A percentile compares a stretch with the other conserved stretches of the same genome.
Evolutionary conservation across 352 stramenopile species (phyloP).

Genomic region (Globisporangium takayamanum): DNA sequence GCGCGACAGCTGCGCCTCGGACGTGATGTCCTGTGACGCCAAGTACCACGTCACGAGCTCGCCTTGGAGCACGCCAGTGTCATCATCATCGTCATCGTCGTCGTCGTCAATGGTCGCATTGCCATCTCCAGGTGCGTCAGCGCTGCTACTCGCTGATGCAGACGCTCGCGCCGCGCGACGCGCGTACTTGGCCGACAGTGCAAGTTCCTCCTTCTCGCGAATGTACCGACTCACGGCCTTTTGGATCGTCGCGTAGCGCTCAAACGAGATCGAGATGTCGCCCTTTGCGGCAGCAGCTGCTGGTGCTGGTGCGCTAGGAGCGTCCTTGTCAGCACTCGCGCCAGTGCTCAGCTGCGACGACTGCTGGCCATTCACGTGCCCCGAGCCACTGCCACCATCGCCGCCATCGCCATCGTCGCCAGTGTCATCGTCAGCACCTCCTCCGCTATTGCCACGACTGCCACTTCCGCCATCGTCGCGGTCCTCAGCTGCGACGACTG

Average conservation of each 20-base stretch:
- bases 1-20: constrained; percentile 61
- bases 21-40: constrained; percentile 79
- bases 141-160: constrained; percentile 2
- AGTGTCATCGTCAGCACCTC: constrained; percentile 2
- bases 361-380: no score
- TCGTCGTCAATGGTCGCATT: constrained; percentile 5
- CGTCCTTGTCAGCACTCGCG: no score
- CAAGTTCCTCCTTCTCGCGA: constrained; percentile 71
- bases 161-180: constrained; percentile 27
- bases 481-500: constrained; percentile 22
- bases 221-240: constrained; percentile 74
- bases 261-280: constrained; percentile 62
- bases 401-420: constrained; percentile 1
- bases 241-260: constrained; percentile 78
- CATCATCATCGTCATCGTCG: constrained; percentile 48
- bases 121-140: constrained; percentile 6
- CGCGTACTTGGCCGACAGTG: constrained; percentile 38
- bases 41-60: constrained; percentile 84
- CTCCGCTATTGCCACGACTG: constrained; percentile 4
- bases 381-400: neutral
- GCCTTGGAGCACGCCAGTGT: constrained; percentile 58
- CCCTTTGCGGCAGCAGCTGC: constrained; percentile 10
- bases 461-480: constrained; percentile 64
- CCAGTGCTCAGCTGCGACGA: no score
- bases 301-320: neutral